These are phyloP conservation scores for Raphidocelis subcapitata DNA, from an alignment of 139 green algal genomes.

Conservation along the genomic window DNA sequence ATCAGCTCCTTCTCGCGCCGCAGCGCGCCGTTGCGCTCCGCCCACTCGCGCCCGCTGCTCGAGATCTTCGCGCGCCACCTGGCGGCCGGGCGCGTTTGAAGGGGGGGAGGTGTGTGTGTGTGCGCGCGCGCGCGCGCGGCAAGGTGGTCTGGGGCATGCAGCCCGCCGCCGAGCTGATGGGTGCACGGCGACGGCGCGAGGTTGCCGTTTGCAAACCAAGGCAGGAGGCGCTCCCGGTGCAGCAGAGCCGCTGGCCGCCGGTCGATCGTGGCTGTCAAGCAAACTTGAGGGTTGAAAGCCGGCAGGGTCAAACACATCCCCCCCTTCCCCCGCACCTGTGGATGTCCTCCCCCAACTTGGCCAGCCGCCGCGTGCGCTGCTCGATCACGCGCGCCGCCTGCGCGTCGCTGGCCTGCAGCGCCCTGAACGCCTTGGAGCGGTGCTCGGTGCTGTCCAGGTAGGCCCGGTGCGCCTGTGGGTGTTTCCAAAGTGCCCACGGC, in stretches of 20 bases:
- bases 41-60: constrained; percentile 77
- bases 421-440: constrained; percentile 69
- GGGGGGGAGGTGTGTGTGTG: neutral
- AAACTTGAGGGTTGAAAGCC: no score
- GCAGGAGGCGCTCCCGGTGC: no score
- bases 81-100: neutral
- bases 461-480: constrained; percentile 62
- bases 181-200: no score
- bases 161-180: neutral
- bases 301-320: no score
- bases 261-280: no score
- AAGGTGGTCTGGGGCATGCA: neutral
- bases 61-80: constrained; percentile 86
- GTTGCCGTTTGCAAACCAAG: no score
- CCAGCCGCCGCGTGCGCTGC: constrained; percentile 79
- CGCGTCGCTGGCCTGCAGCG: constrained; percentile 74
- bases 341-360: constrained; percentile 44
- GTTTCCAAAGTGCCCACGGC: no score
- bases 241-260: no score
- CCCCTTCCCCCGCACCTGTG: no score
- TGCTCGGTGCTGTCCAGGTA: constrained; percentile 78
- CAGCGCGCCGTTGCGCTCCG: constrained; percentile 70
- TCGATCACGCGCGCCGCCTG: constrained; percentile 74
- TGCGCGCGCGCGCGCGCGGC: neutral
- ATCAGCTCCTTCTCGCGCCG: constrained; percentile 85